Conservation (phyloP, 1,284 basidiomycete genomes). For the Golubevia pallescens region DNA sequence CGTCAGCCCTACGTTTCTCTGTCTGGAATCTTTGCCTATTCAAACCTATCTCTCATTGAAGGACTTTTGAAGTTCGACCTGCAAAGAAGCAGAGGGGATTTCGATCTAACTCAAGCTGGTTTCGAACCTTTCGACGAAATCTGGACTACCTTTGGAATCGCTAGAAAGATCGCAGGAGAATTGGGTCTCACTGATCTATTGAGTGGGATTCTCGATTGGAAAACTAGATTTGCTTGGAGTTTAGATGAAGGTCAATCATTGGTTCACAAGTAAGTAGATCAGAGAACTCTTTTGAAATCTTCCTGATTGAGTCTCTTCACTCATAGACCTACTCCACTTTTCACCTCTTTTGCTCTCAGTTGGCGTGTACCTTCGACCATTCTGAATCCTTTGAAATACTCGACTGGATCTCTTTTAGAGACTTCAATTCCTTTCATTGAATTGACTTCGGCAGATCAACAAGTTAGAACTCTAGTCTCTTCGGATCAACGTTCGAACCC, state of each 20-base stretch:
- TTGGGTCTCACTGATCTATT: slow-evolving; percentile 7
- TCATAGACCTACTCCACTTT: neutral
- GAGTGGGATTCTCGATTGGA: slow-evolving; percentile 11
- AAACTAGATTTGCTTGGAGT: neutral
- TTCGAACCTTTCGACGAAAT: slow-evolving; percentile 32
- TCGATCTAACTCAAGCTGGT: slow-evolving; percentile 17
- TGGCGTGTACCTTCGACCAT: slow-evolving; percentile 18
- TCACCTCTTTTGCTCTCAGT: neutral
- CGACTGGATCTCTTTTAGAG: slow-evolving; percentile 18
- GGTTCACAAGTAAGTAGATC: slow-evolving; percentile 24
- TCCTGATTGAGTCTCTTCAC: neutral
- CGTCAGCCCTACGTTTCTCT: slow-evolving; percentile 24
- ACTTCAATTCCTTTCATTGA: slow-evolving; percentile 4
- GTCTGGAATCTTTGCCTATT: slow-evolving; percentile 12
- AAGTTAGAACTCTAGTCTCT: slow-evolving; percentile 21
- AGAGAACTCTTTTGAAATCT: no score
- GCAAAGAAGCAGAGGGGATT: slow-evolving; percentile 1
- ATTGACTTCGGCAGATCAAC: slow-evolving; percentile 16
- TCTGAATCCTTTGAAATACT: slow-evolving; percentile 15
- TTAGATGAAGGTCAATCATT: slow-evolving; percentile 3
- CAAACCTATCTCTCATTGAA: slow-evolving; percentile 14
- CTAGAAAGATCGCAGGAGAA: slow-evolving; percentile 7
- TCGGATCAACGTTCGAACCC: slow-evolving; percentile 4
- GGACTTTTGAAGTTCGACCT: slow-evolving; percentile 19
- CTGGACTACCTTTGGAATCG: slow-evolving; percentile 19